Evolutionary conservation across 1,139 yeast genomes (phyloP).

Genomic region (Geotrichum reessii): DNA sequence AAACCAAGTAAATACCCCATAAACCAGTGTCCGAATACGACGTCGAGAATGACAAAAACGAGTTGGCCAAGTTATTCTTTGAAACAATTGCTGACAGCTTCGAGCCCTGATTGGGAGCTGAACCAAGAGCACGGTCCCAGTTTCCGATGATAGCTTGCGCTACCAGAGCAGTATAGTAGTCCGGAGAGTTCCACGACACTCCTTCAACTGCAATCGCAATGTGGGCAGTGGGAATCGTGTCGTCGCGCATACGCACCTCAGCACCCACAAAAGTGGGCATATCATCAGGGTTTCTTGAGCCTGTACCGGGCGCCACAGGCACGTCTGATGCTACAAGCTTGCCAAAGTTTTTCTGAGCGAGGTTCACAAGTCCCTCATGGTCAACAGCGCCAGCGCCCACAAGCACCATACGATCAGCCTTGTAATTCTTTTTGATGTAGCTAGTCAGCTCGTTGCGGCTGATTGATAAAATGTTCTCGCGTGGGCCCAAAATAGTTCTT

Average conservation of each 20-base stretch:
- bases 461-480: slow-evolving; percentile 78
- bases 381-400: slow-evolving; percentile 94
- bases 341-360: slow-evolving; percentile 74
- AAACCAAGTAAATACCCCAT: slow-evolving; percentile 92
- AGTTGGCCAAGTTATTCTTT: slow-evolving; percentile 76
- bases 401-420: slow-evolving; percentile 95
- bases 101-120: slow-evolving; percentile 80
- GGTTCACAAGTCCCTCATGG: slow-evolving; percentile 72
- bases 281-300: slow-evolving; percentile 53
- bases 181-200: slow-evolving; percentile 94
- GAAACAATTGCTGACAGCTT: slow-evolving; percentile 75
- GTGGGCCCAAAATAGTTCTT: slow-evolving; percentile 94
- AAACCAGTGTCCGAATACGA: slow-evolving; percentile 96
- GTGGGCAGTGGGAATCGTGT: slow-evolving; percentile 80
- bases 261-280: slow-evolving; percentile 80
- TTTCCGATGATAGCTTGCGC: slow-evolving; percentile 96
- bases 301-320: slow-evolving; percentile 66
- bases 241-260: slow-evolving; percentile 78
- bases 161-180: slow-evolving; percentile 89
- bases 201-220: slow-evolving; percentile 96
- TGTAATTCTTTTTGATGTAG: slow-evolving; percentile 80
- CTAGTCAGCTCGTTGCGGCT: slow-evolving; percentile 67
- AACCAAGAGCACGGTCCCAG: slow-evolving; percentile 94
- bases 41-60: slow-evolving; percentile 94
- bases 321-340: slow-evolving; percentile 60